Evolutionary conservation across 441 rosid genomes (phyloP).

Genomic region (Jatropha multifida): DNA sequence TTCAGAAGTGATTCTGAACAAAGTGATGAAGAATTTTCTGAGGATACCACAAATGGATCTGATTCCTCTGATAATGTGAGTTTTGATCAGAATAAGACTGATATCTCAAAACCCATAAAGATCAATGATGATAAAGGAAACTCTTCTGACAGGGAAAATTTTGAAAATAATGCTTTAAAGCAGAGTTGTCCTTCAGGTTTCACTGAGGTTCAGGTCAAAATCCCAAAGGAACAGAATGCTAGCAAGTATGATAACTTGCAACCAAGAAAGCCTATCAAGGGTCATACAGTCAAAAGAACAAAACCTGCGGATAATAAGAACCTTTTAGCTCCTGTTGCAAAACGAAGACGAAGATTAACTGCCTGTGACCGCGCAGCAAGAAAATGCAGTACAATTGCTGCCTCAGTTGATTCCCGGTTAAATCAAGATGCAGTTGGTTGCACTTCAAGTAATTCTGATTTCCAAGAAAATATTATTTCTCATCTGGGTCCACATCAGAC

Average conservation of each 20-base stretch:
- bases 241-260: conserved; percentile 15
- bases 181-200: conserved; percentile 18
- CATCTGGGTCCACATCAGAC: conserved; percentile 27
- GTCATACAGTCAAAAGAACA: conserved; percentile 19
- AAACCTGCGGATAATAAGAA: conserved; percentile 26
- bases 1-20: conserved; percentile 30
- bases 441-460: conserved; percentile 11
- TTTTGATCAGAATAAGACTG: conserved; percentile 20
- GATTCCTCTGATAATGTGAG: conserved; percentile 18
- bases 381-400: conserved; percentile 6
- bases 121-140: conserved; percentile 14
- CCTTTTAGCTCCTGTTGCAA: conserved; percentile 27
- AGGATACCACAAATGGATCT: conserved; percentile 30
- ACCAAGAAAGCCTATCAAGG: conserved; percentile 29
- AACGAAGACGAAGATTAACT: conserved; percentile 27
- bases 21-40: conserved; percentile 29
- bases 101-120: conserved; percentile 20
- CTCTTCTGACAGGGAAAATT: conserved; percentile 15
- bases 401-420: background rate
- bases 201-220: conserved; percentile 9
- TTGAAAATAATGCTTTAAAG: conserved; percentile 22
- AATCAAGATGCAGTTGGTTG: conserved; percentile 23
- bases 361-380: conserved; percentile 27
- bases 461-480: conserved; percentile 23
- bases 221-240: conserved; percentile 20